Percentiles rank a stretch among this genome's conserved stretches.
These are phyloP conservation scores for Eucalyptus brandiana DNA, from an alignment of 345 rosid species.

Conservation along the genomic window DNA sequence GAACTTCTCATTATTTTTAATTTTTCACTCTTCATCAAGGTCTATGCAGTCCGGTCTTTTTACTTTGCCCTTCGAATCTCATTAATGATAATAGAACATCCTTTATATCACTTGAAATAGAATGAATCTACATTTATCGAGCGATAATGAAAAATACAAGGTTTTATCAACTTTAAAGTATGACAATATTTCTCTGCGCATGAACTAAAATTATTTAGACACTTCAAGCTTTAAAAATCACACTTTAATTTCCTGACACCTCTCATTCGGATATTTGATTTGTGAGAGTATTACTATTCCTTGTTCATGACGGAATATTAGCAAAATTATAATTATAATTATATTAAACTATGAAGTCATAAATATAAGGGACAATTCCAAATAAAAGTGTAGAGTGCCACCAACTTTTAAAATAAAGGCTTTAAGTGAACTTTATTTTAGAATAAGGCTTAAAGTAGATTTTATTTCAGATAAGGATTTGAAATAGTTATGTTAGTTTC, in stretches of 20 bases:
- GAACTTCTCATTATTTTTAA: neutral
- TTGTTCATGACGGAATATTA: neutral
- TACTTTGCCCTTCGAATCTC: neutral
- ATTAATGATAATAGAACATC: neutral
- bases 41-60: neutral
- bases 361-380: neutral
- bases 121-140: neutral
- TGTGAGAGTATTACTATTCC: neutral
- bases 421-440: too few relatives aligned
- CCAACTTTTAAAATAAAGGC: too few relatives aligned
- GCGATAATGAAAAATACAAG: neutral
- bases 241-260: neutral
- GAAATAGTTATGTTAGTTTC: too few relatives aligned
- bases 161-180: neutral
- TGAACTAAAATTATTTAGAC: neutral
- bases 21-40: neutral
- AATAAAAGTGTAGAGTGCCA: too few relatives aligned
- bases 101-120: neutral
- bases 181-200: rapidly evolving
- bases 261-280: neutral
- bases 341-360: neutral
- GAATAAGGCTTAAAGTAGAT: rapidly evolving
- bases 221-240: neutral
- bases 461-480: rapidly evolving
- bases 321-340: neutral